These are phyloP conservation scores for Colletotrichum abscissum DNA, from an alignment of 2,329 filamentous ascomycete species.

Conservation along the genomic window DNA sequence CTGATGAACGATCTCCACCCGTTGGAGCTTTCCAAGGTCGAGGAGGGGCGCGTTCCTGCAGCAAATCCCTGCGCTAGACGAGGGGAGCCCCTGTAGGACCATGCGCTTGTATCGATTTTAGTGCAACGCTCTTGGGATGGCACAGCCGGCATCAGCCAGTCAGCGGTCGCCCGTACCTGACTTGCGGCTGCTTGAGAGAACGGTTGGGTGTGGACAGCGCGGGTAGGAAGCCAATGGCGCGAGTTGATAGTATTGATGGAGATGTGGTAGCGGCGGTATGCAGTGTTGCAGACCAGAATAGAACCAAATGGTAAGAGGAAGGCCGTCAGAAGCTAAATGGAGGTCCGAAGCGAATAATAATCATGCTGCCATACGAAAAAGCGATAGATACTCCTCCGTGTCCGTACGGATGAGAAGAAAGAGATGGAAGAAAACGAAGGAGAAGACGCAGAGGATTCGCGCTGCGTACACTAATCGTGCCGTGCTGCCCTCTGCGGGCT, in stretches of 20 bases:
- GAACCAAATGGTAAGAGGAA: neutral
- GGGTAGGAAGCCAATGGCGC: neutral
- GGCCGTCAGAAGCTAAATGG: neutral
- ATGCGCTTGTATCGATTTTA: constrained; percentile 28
- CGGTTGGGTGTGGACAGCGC: neutral
- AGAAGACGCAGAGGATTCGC: neutral
- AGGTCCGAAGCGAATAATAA: neutral
- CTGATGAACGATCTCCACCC: constrained; percentile 25
- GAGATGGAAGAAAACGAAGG: neutral
- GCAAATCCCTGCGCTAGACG: constrained; percentile 29
- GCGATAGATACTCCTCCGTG: neutral
- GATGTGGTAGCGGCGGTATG: neutral
- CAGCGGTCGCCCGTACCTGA: constrained; percentile 27
- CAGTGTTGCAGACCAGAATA: neutral
- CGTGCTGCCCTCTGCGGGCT: neutral
- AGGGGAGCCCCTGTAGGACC: constrained; percentile 26
- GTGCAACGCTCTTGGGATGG: constrained; percentile 31
- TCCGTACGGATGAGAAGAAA: neutral
- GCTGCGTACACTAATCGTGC: neutral
- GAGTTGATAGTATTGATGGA: neutral
- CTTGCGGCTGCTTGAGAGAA: constrained; percentile 11
- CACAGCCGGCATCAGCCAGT: constrained; percentile 22
- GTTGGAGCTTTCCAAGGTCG: constrained; percentile 1
- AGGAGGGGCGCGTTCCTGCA: constrained; percentile 37
- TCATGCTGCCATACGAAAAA: neutral